A percentile compares a stretch with the other conserved stretches of the same genome.
These are phyloP conservation scores for Citrullus mucosospermus DNA, from an alignment of 306 rosid species.

Conservation along the genomic window DNA sequence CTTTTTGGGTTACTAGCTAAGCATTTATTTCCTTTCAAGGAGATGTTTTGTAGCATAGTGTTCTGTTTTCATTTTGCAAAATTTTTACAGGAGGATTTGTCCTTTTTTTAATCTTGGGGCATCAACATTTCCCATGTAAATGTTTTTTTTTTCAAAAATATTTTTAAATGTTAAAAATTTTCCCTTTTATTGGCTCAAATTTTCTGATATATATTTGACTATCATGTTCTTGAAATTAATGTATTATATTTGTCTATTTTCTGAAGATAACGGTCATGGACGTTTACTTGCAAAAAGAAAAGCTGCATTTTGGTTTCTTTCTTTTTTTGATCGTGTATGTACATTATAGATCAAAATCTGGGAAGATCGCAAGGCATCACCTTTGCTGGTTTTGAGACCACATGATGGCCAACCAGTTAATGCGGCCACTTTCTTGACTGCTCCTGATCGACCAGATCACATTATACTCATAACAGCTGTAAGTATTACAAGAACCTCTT, in stretches of 20 bases:
- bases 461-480: slow-evolving; percentile 88
- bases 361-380: slow-evolving; percentile 83
- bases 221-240: not conserved
- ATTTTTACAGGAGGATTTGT: not conserved
- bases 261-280: not conserved
- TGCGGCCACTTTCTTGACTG: slow-evolving; percentile 76
- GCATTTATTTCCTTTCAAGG: not conserved
- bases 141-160: too few species aligned
- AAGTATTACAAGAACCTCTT: slow-evolving; percentile 11
- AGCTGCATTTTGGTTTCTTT: not conserved
- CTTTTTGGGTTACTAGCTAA: not conserved
- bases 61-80: not conserved
- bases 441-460: slow-evolving; percentile 83
- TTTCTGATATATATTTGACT: not conserved
- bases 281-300: not conserved
- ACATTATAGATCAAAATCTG: slow-evolving; percentile 69
- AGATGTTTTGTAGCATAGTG: not conserved
- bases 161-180: too few species aligned
- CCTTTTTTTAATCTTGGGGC: not conserved
- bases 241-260: not conserved
- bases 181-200: not conserved
- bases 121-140: too few species aligned
- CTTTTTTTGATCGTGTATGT: not conserved
- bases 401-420: slow-evolving; percentile 81
- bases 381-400: slow-evolving; percentile 70